phyloP scores from a whole-genome alignment of 139 green algal species.

The Chlamydomonas schloesseri region DNA sequence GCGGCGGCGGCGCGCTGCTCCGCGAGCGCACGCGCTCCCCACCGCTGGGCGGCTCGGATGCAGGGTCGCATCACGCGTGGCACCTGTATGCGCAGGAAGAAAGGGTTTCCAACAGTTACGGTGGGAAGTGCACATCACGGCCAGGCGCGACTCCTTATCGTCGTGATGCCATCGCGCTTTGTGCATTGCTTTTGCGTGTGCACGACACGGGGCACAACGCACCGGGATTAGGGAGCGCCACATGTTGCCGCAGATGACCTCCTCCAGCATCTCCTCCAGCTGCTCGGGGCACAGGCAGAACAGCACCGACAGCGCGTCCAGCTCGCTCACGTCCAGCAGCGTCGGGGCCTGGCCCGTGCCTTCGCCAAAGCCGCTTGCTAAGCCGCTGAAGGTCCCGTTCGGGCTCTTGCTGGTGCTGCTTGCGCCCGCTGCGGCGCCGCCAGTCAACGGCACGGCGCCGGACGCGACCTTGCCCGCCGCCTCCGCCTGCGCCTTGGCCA shows the following conservation, averaged over 20 bases:
- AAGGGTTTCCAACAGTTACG: too few relatives aligned
- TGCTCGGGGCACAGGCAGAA: slow-evolving; percentile 36
- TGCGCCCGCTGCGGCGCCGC: neutral
- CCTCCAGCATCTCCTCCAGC: slow-evolving; percentile 44
- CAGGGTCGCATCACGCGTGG: slow-evolving; percentile 35
- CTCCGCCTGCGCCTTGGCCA: neutral
- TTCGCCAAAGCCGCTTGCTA: neutral
- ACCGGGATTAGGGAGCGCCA: slow-evolving; percentile 10
- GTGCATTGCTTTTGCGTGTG: too few relatives aligned
- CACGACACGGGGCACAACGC: too few relatives aligned
- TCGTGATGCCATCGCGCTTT: too few relatives aligned
- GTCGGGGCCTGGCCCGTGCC: too few relatives aligned
- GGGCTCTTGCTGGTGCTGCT: neutral
- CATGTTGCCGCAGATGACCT: slow-evolving; percentile 44
- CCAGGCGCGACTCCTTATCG: too few relatives aligned
- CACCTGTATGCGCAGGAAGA: too few relatives aligned
- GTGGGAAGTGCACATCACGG: too few relatives aligned
- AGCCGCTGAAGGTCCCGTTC: neutral
- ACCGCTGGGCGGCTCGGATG: slow-evolving; percentile 28
- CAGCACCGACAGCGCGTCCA: slow-evolving; percentile 22
- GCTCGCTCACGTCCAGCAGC: neutral
- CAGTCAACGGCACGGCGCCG: neutral
- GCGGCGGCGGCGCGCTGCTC: neutral
- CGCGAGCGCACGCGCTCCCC: neutral
- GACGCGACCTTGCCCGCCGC: neutral